Conservation (phyloP, 2,329 filamentous ascomycete species). For the Camptophora hylomeconis region DNA sequence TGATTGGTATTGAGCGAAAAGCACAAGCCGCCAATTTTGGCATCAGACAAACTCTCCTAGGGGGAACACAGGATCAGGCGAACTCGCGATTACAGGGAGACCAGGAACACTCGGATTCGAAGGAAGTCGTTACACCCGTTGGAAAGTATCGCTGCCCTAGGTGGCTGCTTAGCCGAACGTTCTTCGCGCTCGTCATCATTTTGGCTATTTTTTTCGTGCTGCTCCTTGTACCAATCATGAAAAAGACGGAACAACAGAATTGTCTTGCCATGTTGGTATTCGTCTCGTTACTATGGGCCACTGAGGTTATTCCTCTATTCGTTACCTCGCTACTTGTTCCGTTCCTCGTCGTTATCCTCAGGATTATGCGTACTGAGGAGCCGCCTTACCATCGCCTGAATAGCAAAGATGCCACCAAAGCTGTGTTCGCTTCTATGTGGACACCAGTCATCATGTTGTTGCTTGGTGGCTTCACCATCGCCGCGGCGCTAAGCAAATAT, state of each 20-base stretch:
- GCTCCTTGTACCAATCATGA: constrained; percentile 67
- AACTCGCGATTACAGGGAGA: constrained; percentile 73
- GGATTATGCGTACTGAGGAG: constrained; percentile 67
- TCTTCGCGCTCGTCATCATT: constrained; percentile 61
- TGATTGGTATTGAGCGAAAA: constrained; percentile 94
- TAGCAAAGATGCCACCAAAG: constrained; percentile 68
- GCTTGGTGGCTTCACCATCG: constrained; percentile 89
- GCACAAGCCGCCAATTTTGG: constrained; percentile 89
- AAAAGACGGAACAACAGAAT: constrained; percentile 82
- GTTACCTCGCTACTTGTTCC: constrained; percentile 90
- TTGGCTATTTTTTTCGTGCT: constrained; percentile 61
- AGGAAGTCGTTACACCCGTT: constrained; percentile 64
- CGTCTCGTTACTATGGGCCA: constrained; percentile 90
- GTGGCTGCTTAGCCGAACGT: constrained; percentile 74
- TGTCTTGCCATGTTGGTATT: constrained; percentile 88
- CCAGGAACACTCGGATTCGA: constrained; percentile 46
- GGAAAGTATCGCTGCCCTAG: constrained; percentile 62
- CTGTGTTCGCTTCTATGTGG: constrained; percentile 95
- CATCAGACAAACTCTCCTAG: constrained; percentile 62
- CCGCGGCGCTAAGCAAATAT: constrained; percentile 89
- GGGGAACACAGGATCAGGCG: constrained; percentile 54
- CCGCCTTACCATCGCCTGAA: constrained; percentile 56
- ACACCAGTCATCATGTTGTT: constrained; percentile 97
- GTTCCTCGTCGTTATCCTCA: constrained; percentile 77
- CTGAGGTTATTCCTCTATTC: constrained; percentile 92